These are phyloP conservation scores for Hevea brasiliensis DNA, from an alignment of 345 rosid genomes.

Conservation along the genomic window DNA sequence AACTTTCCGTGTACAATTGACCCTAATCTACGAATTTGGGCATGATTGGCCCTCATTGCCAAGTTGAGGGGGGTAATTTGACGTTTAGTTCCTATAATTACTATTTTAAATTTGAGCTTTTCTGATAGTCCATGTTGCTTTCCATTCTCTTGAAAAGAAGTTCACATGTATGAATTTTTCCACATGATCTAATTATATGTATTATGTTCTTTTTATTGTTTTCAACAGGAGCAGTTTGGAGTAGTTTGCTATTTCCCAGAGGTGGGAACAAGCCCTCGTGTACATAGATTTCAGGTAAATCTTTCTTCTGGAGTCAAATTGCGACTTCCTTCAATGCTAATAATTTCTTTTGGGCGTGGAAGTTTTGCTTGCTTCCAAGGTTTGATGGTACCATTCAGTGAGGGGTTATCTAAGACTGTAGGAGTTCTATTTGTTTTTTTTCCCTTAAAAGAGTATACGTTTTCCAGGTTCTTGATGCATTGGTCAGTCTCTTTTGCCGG, in stretches of 20 bases:
- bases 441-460: constrained; percentile 2
- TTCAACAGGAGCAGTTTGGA: constrained; percentile 70
- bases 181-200: background rate
- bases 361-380: background rate
- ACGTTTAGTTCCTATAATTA: too few relatives aligned
- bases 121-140: background rate
- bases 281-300: constrained; percentile 77
- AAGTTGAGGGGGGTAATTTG: too few relatives aligned
- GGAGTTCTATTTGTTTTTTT: background rate
- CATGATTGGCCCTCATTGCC: too few relatives aligned
- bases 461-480: constrained; percentile 78
- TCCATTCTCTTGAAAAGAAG: background rate
- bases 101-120: background rate
- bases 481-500: constrained; percentile 86
- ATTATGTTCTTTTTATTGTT: constrained; percentile 6
- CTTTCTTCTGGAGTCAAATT: background rate
- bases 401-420: background rate
- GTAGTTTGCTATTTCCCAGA: constrained; percentile 46
- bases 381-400: background rate
- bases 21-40: too few relatives aligned
- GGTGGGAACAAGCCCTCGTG: constrained; percentile 53
- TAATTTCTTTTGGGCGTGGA: background rate
- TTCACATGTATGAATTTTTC: background rate
- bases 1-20: too few relatives aligned
- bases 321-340: background rate